Conservation (phyloP, 208 protist genomes). For the Perkinsela sp. region DNA sequence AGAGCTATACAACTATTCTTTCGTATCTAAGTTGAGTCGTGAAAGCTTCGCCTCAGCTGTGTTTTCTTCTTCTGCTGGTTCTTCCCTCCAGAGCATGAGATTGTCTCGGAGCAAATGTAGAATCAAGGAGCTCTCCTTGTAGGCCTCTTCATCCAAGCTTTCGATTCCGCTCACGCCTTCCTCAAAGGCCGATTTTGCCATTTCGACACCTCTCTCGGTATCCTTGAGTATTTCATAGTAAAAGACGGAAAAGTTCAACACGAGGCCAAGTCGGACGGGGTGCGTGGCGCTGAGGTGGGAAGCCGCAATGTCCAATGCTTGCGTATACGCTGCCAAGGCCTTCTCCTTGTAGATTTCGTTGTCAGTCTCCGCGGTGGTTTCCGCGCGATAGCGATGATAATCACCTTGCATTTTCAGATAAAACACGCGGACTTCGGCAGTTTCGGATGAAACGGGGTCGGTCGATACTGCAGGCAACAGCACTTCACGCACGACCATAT, state of each 20-base stretch:
- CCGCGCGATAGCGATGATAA: conserved; percentile 90
- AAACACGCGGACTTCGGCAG: conserved; percentile 60
- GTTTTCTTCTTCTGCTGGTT: conserved; percentile 14
- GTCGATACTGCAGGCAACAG: conserved; percentile 77
- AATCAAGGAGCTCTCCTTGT: conserved; percentile 95
- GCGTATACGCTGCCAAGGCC: conserved; percentile 55
- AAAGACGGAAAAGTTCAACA: conserved; percentile 98
- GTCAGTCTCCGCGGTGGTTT: conserved; percentile 58
- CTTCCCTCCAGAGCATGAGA: conserved; percentile 90
- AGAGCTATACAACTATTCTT: neutral
- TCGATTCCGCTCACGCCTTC: conserved; percentile 87
- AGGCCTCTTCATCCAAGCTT: conserved; percentile 82
- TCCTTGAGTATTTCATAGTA: conserved; percentile 97
- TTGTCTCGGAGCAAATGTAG: conserved; percentile 96
- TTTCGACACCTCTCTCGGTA: conserved; percentile 67
- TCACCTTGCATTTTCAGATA: conserved; percentile 82
- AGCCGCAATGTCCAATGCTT: conserved; percentile 51
- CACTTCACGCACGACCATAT: conserved; percentile 75
- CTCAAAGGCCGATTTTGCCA: conserved; percentile 74
- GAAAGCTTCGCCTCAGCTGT: conserved; percentile 1
- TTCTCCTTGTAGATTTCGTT: conserved; percentile 36
- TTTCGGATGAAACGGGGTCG: conserved; percentile 10
- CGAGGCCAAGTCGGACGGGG: conserved; percentile 94
- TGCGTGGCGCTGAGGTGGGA: conserved; percentile 71
- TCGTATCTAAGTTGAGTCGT: neutral